Evolutionary conservation across 2,329 filamentous ascomycete species (phyloP).

Genomic region (Colletotrichum liriopes): DNA sequence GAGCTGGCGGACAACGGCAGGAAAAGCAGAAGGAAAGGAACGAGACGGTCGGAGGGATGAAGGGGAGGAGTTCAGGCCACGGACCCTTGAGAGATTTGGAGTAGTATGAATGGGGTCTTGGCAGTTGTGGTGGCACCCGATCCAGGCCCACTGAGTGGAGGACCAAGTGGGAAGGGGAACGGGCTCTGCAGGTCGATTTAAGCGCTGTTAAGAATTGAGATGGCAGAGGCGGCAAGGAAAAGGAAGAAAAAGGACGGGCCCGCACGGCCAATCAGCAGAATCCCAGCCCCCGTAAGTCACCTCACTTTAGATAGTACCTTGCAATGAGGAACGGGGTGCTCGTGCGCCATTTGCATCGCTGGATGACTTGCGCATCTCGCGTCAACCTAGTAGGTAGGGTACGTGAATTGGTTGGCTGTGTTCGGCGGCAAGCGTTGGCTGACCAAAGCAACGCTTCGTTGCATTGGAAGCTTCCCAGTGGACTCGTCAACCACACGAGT

Average conservation of each 20-base stretch:
- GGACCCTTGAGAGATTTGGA: conserved; percentile 24
- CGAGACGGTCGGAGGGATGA: neutral
- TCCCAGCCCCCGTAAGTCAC: conserved; percentile 5
- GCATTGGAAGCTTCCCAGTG: conserved; percentile 8
- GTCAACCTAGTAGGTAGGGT: neutral
- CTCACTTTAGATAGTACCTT: neutral
- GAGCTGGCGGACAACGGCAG: neutral
- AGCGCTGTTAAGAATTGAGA: conserved; percentile 36
- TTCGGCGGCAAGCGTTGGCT: conserved; percentile 13
- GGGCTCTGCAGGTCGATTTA: conserved; percentile 24
- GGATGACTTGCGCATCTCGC: conserved; percentile 2
- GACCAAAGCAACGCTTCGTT: neutral
- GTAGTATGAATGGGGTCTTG: conserved; percentile 11
- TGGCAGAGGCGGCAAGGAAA: conserved; percentile 37
- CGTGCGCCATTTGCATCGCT: conserved; percentile 28
- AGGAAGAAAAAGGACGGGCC: conserved; percentile 11
- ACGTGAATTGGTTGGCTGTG: neutral
- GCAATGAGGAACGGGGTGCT: conserved; percentile 3
- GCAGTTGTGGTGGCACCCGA: conserved; percentile 18
- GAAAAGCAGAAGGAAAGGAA: neutral
- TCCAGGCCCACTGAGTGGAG: conserved; percentile 10
- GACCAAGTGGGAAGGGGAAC: conserved; percentile 11
- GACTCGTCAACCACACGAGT: conserved; percentile 12
- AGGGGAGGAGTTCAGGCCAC: conserved; percentile 5
- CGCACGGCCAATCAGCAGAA: conserved; percentile 32